phyloP scores from a whole-genome alignment of 2,329 filamentous ascomycete genomes.

The Xenoacremonium recifei region DNA sequence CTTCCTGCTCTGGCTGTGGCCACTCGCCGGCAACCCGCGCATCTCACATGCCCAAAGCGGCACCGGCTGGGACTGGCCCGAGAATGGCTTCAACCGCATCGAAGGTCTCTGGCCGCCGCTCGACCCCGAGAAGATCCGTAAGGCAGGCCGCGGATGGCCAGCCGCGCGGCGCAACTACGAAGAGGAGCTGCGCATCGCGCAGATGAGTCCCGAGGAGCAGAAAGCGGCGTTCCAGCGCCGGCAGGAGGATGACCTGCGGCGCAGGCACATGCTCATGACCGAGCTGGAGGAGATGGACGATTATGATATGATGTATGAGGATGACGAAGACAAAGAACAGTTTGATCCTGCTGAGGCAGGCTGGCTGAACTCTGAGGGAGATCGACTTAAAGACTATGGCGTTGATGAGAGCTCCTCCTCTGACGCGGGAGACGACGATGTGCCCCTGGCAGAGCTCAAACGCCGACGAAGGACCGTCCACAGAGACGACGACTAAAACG shows the following conservation, averaged over 20 bases:
- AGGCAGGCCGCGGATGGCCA: slow-evolving; percentile 38
- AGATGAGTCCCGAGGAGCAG: slow-evolving; percentile 41
- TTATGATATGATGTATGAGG: slow-evolving; percentile 59
- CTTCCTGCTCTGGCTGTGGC: slow-evolving; percentile 66
- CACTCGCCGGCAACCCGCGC: slow-evolving; percentile 55
- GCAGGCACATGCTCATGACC: slow-evolving; percentile 41
- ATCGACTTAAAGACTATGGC: slow-evolving; percentile 72
- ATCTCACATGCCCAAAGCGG: slow-evolving; percentile 39
- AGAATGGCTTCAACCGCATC: slow-evolving; percentile 73
- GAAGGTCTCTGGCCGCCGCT: slow-evolving; percentile 61
- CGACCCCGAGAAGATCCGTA: slow-evolving; percentile 59
- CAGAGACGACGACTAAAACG: slow-evolving; percentile 29
- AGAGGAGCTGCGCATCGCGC: slow-evolving; percentile 33
- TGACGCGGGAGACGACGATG: slow-evolving; percentile 44
- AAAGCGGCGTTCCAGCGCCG: slow-evolving; percentile 49
- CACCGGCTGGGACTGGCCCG: slow-evolving; percentile 62
- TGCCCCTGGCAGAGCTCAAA: slow-evolving; percentile 69
- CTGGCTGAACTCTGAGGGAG: slow-evolving; percentile 76
- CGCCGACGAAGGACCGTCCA: slow-evolving; percentile 47
- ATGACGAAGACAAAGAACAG: slow-evolving; percentile 44
- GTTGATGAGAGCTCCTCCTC: slow-evolving; percentile 67
- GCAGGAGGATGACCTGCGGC: slow-evolving; percentile 46
- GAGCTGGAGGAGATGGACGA: slow-evolving; percentile 57
- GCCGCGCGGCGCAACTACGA: slow-evolving; percentile 35
- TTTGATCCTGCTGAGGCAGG: slow-evolving; percentile 37